Evolutionary conservation across 2,329 filamentous ascomycete species (phyloP).

Genomic region (Dactylellina parvicollis): DNA sequence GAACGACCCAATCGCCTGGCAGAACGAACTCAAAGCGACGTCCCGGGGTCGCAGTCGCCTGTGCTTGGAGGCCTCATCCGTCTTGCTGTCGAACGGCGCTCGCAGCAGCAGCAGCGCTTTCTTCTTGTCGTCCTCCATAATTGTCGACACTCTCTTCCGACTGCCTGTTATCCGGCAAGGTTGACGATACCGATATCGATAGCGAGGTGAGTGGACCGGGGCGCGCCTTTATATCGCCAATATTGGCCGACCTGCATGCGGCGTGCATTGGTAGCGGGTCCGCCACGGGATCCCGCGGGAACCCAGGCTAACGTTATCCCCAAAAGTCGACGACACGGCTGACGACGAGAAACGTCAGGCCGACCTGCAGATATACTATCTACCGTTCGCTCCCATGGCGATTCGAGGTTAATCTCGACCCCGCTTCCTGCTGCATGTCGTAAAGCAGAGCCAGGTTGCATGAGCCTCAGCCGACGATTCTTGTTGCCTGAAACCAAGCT

Average conservation of each 20-base stretch:
- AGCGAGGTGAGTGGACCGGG: no score
- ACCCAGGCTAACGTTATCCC: background rate
- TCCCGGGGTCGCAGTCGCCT: constrained; percentile 5
- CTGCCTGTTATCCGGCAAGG: no score
- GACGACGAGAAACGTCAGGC: background rate
- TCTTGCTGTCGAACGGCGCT: background rate
- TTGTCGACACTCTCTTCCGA: background rate
- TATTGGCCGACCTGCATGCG: no score
- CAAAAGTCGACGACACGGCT: background rate
- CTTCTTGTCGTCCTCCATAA: constrained; percentile 1
- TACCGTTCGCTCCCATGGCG: no score
- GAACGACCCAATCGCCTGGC: constrained; percentile 17
- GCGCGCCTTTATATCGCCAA: no score
- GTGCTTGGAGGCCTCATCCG: background rate
- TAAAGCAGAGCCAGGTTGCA: background rate
- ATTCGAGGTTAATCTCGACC: no score
- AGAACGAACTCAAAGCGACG: background rate
- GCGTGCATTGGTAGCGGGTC: no score
- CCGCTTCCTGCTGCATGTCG: background rate
- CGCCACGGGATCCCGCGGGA: no score
- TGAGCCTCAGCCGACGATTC: background rate
- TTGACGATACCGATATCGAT: no score
- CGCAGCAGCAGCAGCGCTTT: background rate
- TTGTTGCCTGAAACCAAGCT: constrained; percentile 13
- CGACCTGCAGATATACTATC: background rate